Conservation (phyloP, 108 stramenopile species). For the Cyclostephanos invisitatus region DNA sequence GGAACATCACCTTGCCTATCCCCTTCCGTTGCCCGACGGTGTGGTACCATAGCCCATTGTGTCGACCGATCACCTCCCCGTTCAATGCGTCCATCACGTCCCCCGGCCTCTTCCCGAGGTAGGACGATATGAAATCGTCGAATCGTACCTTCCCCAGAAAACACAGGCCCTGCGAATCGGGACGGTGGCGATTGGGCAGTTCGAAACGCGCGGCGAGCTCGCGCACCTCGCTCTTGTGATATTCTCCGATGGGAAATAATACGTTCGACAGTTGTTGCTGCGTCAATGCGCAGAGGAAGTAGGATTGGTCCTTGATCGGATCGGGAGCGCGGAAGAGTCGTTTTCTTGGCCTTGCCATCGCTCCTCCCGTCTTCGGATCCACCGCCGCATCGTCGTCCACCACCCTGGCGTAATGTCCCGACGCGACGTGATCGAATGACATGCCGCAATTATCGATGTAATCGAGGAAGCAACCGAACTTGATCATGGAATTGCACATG, state of each 20-base stretch:
- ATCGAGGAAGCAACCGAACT: constrained; percentile 96
- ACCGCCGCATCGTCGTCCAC: no score
- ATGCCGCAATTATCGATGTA: constrained; percentile 46
- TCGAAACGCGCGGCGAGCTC: constrained; percentile 86
- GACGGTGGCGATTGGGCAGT: constrained; percentile 90
- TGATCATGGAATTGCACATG: constrained; percentile 94
- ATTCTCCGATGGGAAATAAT: constrained; percentile 91
- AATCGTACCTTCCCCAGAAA: constrained; percentile 96
- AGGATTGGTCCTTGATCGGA: constrained; percentile 96
- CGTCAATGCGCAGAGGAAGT: constrained; percentile 92
- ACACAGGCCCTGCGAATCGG: constrained; percentile 93
- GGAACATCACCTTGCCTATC: constrained; percentile 80
- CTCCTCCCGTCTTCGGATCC: no score
- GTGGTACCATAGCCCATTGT: constrained; percentile 96
- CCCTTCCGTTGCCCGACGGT: constrained; percentile 97
- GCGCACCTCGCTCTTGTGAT: constrained; percentile 87
- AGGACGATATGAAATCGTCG: constrained; percentile 87
- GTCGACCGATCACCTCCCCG: constrained; percentile 83
- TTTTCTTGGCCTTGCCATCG: constrained; percentile 19
- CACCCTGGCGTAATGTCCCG: constrained; percentile 94
- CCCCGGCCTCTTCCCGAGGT: constrained; percentile 84
- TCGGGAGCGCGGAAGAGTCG: constrained; percentile 89
- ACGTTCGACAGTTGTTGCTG: constrained; percentile 84
- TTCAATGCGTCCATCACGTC: constrained; percentile 79
- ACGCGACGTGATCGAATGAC: constrained; percentile 87